Evolutionary conservation across 352 stramenopile genomes (phyloP).

Genomic region (Globisporangium megalacanthum): DNA sequence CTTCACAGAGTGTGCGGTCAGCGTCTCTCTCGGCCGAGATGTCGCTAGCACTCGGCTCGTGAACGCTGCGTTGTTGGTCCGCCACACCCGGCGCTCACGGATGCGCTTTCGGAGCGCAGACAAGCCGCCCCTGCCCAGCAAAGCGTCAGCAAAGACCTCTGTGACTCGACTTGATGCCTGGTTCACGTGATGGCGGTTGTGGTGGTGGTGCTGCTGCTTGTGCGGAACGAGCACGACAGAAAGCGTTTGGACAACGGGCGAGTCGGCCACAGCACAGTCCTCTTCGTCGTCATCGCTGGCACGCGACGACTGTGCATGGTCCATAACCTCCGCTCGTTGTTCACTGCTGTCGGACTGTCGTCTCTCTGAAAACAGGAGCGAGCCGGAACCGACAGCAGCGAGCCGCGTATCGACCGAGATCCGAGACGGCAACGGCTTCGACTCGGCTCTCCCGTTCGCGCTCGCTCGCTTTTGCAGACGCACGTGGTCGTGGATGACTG

Average conservation of each 20-base stretch:
- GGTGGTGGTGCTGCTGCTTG: neutral
- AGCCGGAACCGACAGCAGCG: conserved; percentile 27
- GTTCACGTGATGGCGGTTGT: neutral
- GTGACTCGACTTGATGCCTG: conserved; percentile 2
- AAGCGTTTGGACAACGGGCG: conserved; percentile 26
- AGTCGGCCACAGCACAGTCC: conserved; percentile 38
- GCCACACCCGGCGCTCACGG: conserved; percentile 19
- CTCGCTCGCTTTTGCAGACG: conserved; percentile 18
- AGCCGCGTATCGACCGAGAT: conserved; percentile 32
- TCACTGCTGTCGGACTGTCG: neutral
- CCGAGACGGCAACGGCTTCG: conserved; percentile 12
- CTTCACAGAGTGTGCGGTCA: neutral
- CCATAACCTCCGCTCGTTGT: neutral
- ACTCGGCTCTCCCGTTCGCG: conserved; percentile 8
- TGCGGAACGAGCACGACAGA: conserved; percentile 22
- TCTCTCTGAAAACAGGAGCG: conserved; percentile 29
- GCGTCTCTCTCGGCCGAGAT: conserved; percentile 3
- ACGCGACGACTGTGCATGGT: neutral
- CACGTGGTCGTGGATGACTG: conserved; percentile 41
- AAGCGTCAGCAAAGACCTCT: conserved; percentile 20
- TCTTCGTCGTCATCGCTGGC: neutral
- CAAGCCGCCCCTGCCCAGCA: conserved; percentile 33
- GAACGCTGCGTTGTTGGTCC: conserved; percentile 18
- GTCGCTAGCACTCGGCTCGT: conserved; percentile 24
- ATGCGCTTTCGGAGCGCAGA: conserved; percentile 21